Base-by-base conservation (phyloP, 1,139 yeast species). In the Hyphopichia buzzinii region DNA sequence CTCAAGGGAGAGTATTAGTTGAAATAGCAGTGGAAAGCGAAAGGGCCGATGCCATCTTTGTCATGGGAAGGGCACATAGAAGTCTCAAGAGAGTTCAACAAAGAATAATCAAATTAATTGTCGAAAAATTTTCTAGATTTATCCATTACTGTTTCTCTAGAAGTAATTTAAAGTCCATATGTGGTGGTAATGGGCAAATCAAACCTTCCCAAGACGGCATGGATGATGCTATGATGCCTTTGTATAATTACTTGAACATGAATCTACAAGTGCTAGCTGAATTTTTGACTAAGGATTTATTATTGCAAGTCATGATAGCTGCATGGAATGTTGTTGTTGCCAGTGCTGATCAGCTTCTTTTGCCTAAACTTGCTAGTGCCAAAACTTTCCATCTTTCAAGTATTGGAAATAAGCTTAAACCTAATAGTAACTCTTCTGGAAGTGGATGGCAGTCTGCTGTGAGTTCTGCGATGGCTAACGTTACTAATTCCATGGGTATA, bases 11-110 rank as follows among this genome's bases (percentile, higher is more conserved):
- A 37, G 52, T 87, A 1, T 54, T 74, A 31, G 62, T 86, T 7
- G 82, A 81, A 49, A 70, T 88, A 3, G 80, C 89, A 0, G 78
- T 86, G 50, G 96, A 88, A 54, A 79, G 81, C 44, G 95, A 88
- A 50, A 71, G 83, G 29, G 77, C 75, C 27, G 95, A 87, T 58
- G 85, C 92, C 1, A 67, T 84, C 14, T 88, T 85, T 54, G 83
- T 81, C 29, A 74, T 87, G 67, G 95, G 95, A 2, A 73, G 84
- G 46, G 82, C 90, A 0, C 79, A 83, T 50, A 66, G 95, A 48
- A 70, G 81, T 0, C 59, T 88, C 30, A 64, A 68, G 30, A 68
- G 90, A 43, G 69, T 81, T 2, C 79, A 80, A 57, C 81, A 80
- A 38, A 76, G 84, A 44, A 76, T 83, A 51, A 72, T 82, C 38